These are phyloP conservation scores for Jatropha multifida DNA, from an alignment of 441 rosid species.

Conservation along the genomic window DNA sequence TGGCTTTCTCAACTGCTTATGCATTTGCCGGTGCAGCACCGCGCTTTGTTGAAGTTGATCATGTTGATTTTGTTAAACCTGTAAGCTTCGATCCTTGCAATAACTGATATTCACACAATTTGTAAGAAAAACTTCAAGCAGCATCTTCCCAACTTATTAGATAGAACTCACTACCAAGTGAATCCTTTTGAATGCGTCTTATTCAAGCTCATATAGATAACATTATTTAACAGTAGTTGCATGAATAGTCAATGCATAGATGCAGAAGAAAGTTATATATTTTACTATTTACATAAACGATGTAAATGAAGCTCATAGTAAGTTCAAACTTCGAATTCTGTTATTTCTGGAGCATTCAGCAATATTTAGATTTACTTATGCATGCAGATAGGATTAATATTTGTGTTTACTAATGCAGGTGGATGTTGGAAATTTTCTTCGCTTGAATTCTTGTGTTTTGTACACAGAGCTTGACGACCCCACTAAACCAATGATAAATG, in stretches of 20 bases:
- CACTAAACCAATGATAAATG: constrained; percentile 56
- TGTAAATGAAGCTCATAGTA: background rate
- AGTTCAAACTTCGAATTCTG: too few relatives aligned
- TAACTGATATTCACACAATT: background rate
- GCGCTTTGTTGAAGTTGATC: constrained; percentile 73
- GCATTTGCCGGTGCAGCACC: constrained; percentile 77
- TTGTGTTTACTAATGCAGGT: constrained; percentile 42
- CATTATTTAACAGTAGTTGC: background rate
- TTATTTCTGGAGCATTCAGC: too few relatives aligned
- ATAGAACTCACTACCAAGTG: background rate
- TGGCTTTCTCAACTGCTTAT: constrained; percentile 75
- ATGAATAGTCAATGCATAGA: background rate
- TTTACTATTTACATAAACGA: background rate
- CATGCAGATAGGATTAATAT: too few relatives aligned
- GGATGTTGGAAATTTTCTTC: constrained; percentile 79
- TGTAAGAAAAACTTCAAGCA: background rate
- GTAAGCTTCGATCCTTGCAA: constrained; percentile 38
- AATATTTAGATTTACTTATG: too few relatives aligned
- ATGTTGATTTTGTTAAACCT: constrained; percentile 75
- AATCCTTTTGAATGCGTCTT: background rate
- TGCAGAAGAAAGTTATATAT: background rate
- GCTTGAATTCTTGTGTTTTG: constrained; percentile 73
- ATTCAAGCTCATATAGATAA: background rate
- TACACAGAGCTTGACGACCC: constrained; percentile 62
- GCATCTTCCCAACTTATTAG: background rate